Conservation (phyloP, 768 basidiomycete species). For the Mrakia blollopis region DNA sequence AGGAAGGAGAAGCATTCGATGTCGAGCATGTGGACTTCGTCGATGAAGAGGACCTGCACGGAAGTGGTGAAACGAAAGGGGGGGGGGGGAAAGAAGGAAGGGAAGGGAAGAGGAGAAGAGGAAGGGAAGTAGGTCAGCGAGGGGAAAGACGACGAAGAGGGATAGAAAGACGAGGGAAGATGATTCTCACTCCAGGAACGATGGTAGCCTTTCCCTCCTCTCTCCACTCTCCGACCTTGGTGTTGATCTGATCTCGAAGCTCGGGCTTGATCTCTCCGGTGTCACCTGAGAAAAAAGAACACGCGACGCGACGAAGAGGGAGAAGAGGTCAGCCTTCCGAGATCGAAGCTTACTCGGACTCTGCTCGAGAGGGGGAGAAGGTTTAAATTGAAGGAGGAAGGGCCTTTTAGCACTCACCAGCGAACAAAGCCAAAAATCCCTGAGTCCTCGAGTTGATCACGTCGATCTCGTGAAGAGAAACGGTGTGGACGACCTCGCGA, state of each 20-base stretch:
- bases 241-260: constrained; percentile 90
- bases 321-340: background rate
- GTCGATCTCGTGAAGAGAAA: constrained; percentile 96
- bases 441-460: constrained; percentile 98
- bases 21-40: constrained; percentile 91
- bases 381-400: too few species aligned
- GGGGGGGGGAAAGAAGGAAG: background rate
- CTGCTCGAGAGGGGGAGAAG: background rate
- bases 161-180: too few species aligned
- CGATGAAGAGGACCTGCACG: constrained; percentile 63
- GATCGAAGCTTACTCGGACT: background rate
- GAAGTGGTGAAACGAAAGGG: background rate
- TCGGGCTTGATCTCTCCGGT: constrained; percentile 99
- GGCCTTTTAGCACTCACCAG: constrained; percentile 42
- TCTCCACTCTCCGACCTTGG: constrained; percentile 93
- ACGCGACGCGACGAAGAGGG: background rate
- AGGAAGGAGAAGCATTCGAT: constrained; percentile 99
- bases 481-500: constrained; percentile 94
- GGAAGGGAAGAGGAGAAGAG: background rate
- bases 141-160: background rate
- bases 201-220: constrained; percentile 99
- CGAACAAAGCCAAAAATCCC: constrained; percentile 84
- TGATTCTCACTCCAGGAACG: constrained; percentile 86
- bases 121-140: background rate
- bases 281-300: constrained; percentile 66